Base-by-base conservation (phyloP, 257 asterid species). In the Leonotis leonurus region DNA sequence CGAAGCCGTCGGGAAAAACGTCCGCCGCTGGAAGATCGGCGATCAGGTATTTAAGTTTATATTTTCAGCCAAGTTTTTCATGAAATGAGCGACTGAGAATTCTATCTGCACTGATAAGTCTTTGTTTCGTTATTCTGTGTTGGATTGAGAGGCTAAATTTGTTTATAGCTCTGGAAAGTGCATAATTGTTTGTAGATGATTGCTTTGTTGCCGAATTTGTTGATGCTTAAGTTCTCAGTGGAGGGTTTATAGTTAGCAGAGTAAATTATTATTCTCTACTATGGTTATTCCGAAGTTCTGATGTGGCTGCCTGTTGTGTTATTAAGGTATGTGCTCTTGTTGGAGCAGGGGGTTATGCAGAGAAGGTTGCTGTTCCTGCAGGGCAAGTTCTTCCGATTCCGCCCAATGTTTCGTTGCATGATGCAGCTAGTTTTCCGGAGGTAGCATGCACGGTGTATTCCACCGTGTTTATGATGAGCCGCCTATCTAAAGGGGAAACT, bases 361-460 rank as follows among this genome's bases (percentile, higher is more conserved):
- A 89, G 88, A 93, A 89, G 77, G 89, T 89, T 45, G 88, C 87
- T 39, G 97, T 83, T 65, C 83, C 89, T 3, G 83, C 86, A 8
- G 94, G 82, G 45, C 96, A 87, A 72, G 94, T 89, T 64, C 90
- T 93, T 61, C 96, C 97, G 5, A 75, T 93, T 55, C 99, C 99
- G 32, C 66, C 84, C 16, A 89, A 89, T 24, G 77, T 93, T 75
- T 86, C 96, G 44, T 71, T 93, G 82, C 78, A 83, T 68, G 99
- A 93, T 41, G 99, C 99, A n/a, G 96, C 97, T 64, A 36, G 85
- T 77, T 89, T 93, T 59, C 99, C 99, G 0, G 99, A 93, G 73
- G 95, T 87, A 40, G 97, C 90, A 2, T 92, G 99, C 75, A 89
- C 99, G 2, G 97, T 93, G 35, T 93, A 96, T 97, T 93, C 99